phyloP scores from a whole-genome alignment of 108 stramenopile species.

The Mediolabrus comicus region DNA sequence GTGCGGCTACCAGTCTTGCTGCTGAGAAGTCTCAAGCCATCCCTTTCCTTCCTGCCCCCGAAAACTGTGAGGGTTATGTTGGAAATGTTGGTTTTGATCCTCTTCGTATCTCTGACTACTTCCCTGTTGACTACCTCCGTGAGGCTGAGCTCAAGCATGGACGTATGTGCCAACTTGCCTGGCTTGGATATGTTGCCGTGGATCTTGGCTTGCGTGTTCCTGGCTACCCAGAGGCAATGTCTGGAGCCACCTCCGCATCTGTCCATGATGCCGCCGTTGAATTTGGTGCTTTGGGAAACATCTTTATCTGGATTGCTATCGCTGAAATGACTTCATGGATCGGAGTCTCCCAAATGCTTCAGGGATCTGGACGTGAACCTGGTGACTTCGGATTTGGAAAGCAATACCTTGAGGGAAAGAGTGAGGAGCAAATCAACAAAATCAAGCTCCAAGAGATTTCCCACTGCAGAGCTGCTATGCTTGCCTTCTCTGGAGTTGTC shows the following conservation, averaged over 20 bases:
- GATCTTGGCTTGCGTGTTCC: constrained; percentile 81
- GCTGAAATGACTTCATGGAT: constrained; percentile 67
- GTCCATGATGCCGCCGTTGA: constrained; percentile 83
- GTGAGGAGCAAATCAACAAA: constrained; percentile 50
- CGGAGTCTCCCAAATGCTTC: constrained; percentile 83
- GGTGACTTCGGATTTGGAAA: constrained; percentile 93
- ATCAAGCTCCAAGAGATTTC: constrained; percentile 87
- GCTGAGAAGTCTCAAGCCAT: constrained; percentile 66
- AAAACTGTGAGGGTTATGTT: constrained; percentile 86
- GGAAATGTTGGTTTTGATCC: constrained; percentile 93
- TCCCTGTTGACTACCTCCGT: constrained; percentile 90
- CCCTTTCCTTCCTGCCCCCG: constrained; percentile 91
- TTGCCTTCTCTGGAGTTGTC: constrained; percentile 87
- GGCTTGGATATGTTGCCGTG: constrained; percentile 89
- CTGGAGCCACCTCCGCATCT: constrained; percentile 77
- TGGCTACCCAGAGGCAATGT: constrained; percentile 78
- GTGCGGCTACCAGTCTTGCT: constrained; percentile 38
- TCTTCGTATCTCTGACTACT: constrained; percentile 82
- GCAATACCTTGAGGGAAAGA: constrained; percentile 70
- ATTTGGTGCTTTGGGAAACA: constrained; percentile 78
- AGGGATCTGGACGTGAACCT: constrained; percentile 91
- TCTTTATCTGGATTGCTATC: constrained; percentile 73
- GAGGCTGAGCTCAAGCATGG: constrained; percentile 97
- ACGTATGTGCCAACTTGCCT: constrained; percentile 91
- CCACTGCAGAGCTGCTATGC: constrained; percentile 91